phyloP scores from a whole-genome alignment of 768 basidiomycete genomes.

The Mycena olivaceomarginata region DNA sequence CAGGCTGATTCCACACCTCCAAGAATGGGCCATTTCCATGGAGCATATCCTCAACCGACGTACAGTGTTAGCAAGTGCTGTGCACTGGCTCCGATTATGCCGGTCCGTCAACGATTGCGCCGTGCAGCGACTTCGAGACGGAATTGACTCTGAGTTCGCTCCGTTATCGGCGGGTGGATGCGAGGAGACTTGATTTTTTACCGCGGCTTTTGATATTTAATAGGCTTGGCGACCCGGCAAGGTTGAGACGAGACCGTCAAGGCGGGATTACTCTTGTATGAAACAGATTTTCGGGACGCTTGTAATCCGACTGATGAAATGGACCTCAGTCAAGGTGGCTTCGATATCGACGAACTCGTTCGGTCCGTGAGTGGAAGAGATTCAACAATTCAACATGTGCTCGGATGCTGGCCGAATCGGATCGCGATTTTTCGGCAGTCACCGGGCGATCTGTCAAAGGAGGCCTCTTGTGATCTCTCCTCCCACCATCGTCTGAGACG shows the following conservation, averaged over 20 bases:
- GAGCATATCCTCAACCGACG: no score
- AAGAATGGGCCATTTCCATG: no score
- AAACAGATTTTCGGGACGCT: neutral
- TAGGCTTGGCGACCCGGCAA: neutral
- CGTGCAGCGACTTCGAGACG: neutral
- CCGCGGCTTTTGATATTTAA: neutral
- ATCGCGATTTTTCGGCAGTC: neutral
- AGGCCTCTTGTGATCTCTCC: constrained; percentile 11
- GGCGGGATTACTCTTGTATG: neutral
- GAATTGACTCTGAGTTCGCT: neutral
- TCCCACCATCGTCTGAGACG: constrained; percentile 18
- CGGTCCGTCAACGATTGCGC: neutral
- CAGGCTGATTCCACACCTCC: neutral
- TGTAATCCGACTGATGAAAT: neutral
- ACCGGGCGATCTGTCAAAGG: neutral
- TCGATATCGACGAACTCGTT: neutral
- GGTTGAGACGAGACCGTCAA: neutral
- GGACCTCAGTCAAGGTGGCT: neutral
- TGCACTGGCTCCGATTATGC: neutral
- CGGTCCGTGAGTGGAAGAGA: neutral
- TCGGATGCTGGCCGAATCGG: neutral
- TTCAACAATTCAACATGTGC: neutral
- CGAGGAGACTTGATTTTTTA: neutral
- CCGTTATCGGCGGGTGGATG: neutral
- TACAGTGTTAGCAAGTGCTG: no score